Base-by-base conservation (phyloP, 2,329 filamentous ascomycete genomes). In the Ascochyta viciae-villosae region DNA sequence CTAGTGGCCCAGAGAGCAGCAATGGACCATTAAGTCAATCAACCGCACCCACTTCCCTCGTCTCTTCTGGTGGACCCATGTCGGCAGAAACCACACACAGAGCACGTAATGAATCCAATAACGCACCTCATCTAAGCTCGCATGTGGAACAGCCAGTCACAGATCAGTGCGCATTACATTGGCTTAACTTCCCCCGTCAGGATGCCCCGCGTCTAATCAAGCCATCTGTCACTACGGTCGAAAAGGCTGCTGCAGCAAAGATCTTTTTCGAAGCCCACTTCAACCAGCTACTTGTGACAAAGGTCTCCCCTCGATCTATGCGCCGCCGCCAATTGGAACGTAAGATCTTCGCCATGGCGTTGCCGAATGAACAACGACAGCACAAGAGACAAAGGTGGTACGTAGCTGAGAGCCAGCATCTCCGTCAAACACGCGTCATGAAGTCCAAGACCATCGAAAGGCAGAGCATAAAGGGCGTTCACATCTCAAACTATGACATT, bases 191-290 rank as follows among this genome's bases (percentile, higher is more conserved):
- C 19, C 73, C 72, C 35, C 67, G 71, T 19, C 71, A 75, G 51
- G 71, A 75, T 43, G 65, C 71, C 6, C 70, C 68, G 0, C 60
- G 60, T n/a, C 22, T 72, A 7, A 61, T 64, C 34, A 53, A 63
- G 61, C 77, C 77, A n/a, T 78, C 79, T 1, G 60, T 82, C 22
- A 59, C 71, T 10, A 96, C 92, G 0, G 88, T 92, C 0, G 94
- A 98, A 76, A 87, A 85, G 57, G 85, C 88, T 3, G 87, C 92
- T 0, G 89, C 91, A 0, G 89, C 91, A 39, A 97, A 96, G 73
- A 86, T 96, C 19, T 96, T 87, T 66, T 83, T 98, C 9, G 95
- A 98, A 74, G 91, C 87, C 0, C 86, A 93, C 66, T 97, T 90
- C 78, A 89, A 93, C 64, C 80, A 86, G n/a, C 74, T 92, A 7